Evolutionary conservation across 2,329 filamentous ascomycete species (phyloP).

Genomic region (Aspergillus hiratsukae): DNA sequence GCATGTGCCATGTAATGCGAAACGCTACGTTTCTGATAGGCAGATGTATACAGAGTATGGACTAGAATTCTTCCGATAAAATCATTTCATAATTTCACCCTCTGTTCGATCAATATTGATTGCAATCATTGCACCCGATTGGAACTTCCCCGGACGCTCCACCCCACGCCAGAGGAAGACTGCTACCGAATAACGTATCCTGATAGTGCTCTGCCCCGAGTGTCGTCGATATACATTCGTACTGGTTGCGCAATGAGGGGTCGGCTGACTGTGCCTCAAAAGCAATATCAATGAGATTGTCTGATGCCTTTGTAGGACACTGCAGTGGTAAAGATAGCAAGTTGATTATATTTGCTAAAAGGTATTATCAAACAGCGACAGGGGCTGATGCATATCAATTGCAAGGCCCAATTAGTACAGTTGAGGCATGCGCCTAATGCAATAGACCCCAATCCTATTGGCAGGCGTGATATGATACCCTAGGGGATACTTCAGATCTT

Average conservation of each 20-base stretch:
- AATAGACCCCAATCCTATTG: constrained; percentile 8
- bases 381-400: constrained; percentile 25
- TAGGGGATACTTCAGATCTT: neutral
- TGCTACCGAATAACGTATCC: neutral
- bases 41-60: neutral
- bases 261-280: neutral
- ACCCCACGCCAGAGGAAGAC: neutral
- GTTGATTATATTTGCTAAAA: constrained; percentile 22
- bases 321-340: constrained; percentile 14
- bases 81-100: neutral
- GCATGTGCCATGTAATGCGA: neutral
- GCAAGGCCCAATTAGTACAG: constrained; percentile 16
- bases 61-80: neutral
- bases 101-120: neutral
- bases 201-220: neutral
- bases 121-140: neutral
- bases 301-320: neutral
- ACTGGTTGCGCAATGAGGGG: neutral
- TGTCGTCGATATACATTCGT: neutral
- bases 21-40: neutral
- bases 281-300: neutral
- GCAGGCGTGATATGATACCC: constrained; percentile 3
- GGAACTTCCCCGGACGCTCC: neutral
- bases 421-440: constrained; percentile 13
- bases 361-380: constrained; percentile 21